These are phyloP conservation scores for Phytophthora niederhauseri DNA, from an alignment of 352 stramenopile species.

Conservation along the genomic window DNA sequence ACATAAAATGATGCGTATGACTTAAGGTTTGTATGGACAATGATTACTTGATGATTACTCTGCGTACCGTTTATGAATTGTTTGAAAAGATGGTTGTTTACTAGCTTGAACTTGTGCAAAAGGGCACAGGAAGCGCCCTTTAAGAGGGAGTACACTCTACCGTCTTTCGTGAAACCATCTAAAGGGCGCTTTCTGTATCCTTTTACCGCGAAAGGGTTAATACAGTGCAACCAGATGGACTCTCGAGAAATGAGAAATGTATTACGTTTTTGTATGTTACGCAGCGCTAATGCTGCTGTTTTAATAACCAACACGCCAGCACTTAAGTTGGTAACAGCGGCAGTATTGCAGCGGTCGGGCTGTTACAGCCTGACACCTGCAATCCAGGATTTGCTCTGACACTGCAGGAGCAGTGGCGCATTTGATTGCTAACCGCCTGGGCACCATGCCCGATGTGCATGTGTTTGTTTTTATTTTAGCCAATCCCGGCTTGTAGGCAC, in stretches of 20 bases:
- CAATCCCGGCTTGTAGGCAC: not conserved
- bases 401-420: not conserved
- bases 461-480: not conserved
- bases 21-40: no score
- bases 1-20: no score
- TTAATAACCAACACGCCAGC: no score
- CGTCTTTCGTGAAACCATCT: no score
- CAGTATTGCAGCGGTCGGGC: not conserved
- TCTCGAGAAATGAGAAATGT: not conserved
- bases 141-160: no score
- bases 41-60: no score
- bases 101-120: no score
- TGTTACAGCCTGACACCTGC: not conserved
- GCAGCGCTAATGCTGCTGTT: not conserved
- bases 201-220: no score
- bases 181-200: no score
- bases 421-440: not conserved
- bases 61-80: no score
- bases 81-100: no score
- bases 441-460: not conserved
- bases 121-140: no score
- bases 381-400: not conserved
- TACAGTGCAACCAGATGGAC: not conserved
- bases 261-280: not conserved
- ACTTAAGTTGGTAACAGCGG: not conserved